Evolutionary conservation across 805 yeast genomes (phyloP), one percentile per base, ranked within the genome.

Genomic region (Cyberlindnera nakhonratchasimensis): DNA sequence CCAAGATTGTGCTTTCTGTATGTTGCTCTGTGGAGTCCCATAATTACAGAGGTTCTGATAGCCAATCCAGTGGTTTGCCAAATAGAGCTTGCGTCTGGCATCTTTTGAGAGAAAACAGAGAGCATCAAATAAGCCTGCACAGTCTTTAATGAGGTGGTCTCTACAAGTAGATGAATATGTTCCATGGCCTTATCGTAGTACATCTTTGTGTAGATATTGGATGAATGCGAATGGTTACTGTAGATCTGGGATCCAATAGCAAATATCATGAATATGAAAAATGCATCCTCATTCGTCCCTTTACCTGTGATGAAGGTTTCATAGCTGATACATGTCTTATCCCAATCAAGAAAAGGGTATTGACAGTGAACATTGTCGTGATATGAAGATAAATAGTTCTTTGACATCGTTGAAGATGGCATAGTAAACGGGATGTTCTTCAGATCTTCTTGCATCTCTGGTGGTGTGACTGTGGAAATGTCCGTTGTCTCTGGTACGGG

Each of bases 311-410:
- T 45, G 0, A 59, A 59, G 11, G 38, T 29, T 4, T 54, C 48
- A 35, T 56, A 50, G 20, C 20, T 11, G 2, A 3, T 6, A 1
- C 32, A 34, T 24, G 54, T 47, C 47, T 52, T 52, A 1, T 43
- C 32, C 66, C 65, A 59, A 29, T 63, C 64, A 13, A 64, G 45
- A 36, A 64, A 64, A 3, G 68, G 67, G 39, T 64, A 64, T 40
- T 63, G 67, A 28, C 57, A 54, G 14, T 64, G 69, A n/a, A 60
- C 64, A n/a, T 54, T 47, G 24, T 48, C 48, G 37, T 55, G 47
- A 39, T 62, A 64, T 3, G 57, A 53, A 14, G 46, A 34, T 30
- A 62, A 26, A 18, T 47, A 41, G 22, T 39, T 29, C 6, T 33
- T 35, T 1, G 59, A 61, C 20, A 45, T 45, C 2, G 29, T 26